These are phyloP conservation scores for Cicer yamashitae DNA, from an alignment of 306 rosid genomes.

Conservation along the genomic window DNA sequence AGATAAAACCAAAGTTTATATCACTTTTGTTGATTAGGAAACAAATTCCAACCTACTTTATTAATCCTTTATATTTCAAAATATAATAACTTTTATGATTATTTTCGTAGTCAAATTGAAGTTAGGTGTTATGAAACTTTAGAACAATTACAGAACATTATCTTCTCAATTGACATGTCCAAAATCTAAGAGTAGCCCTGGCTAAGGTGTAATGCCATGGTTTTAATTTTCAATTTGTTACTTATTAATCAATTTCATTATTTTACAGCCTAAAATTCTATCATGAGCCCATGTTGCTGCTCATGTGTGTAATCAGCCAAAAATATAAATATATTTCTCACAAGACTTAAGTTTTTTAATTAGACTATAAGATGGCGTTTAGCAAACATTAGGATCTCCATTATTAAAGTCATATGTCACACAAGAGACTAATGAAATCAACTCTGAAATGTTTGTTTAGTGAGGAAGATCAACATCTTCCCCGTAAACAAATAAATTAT, in stretches of 20 bases:
- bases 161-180: not conserved
- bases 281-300: not conserved
- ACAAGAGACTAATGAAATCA: conserved; percentile 25
- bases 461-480: not conserved
- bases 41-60: not conserved
- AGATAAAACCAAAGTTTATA: too few relatives aligned
- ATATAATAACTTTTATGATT: not conserved
- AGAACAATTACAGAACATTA: not conserved
- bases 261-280: not conserved
- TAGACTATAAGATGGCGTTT: not conserved
- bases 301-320: not conserved
- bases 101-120: not conserved
- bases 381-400: not conserved
- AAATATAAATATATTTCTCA: not conserved
- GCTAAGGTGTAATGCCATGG: not conserved
- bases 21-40: too few relatives aligned
- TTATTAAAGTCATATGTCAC: conserved; percentile 24
- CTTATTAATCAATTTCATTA: not conserved
- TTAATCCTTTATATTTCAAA: not conserved
- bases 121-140: not conserved
- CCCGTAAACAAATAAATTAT: conserved; percentile 1
- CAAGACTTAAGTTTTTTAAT: conserved; percentile 28
- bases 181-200: not conserved
- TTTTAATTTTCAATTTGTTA: not conserved
- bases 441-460: conserved; percentile 35